Percentiles rank a stretch among this genome's conserved stretches.
These are phyloP conservation scores for Moesziomyces sp. DNA, from an alignment of 1,284 basidiomycete species.

Conservation along the genomic window DNA sequence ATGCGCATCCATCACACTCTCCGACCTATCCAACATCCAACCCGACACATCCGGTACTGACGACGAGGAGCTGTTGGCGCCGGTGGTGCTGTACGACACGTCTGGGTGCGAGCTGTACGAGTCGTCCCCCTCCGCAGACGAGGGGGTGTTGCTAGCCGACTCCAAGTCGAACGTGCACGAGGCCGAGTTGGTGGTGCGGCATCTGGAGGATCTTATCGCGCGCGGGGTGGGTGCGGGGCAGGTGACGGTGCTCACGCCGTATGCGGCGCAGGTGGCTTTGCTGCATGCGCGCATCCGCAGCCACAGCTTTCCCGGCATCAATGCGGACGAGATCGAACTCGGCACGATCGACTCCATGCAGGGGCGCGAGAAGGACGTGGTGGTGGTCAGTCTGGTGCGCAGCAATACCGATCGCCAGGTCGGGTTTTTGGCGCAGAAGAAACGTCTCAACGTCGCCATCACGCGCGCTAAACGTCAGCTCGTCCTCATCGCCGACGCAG, in stretches of 20 bases:
- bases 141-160: constrained; percentile 17
- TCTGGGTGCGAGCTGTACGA: constrained; percentile 55
- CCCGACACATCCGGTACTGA: constrained; percentile 72
- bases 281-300: constrained; percentile 71
- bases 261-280: constrained; percentile 65
- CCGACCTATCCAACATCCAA: constrained; percentile 72
- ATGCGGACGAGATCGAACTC: constrained; percentile 48
- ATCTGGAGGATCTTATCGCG: constrained; percentile 81
- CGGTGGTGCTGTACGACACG: constrained; percentile 91
- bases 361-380: constrained; percentile 64
- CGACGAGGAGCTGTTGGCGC: constrained; percentile 77
- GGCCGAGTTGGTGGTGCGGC: constrained; percentile 81
- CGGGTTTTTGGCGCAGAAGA: constrained; percentile 61
- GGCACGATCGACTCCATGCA: constrained; percentile 66
- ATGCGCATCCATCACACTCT: constrained; percentile 78
- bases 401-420: constrained; percentile 57
- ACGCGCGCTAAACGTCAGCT: constrained; percentile 64
- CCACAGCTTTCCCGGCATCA: constrained; percentile 2
- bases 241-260: constrained; percentile 92
- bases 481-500: constrained; percentile 60
- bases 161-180: constrained; percentile 89
- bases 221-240: constrained; percentile 78
- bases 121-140: constrained; percentile 17
- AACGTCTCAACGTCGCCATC: constrained; percentile 65
- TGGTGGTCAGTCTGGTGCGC: constrained; percentile 59